These are phyloP conservation scores for Cryptosporidium felis DNA, from an alignment of 169 alveolate genomes.

Conservation along the genomic window DNA sequence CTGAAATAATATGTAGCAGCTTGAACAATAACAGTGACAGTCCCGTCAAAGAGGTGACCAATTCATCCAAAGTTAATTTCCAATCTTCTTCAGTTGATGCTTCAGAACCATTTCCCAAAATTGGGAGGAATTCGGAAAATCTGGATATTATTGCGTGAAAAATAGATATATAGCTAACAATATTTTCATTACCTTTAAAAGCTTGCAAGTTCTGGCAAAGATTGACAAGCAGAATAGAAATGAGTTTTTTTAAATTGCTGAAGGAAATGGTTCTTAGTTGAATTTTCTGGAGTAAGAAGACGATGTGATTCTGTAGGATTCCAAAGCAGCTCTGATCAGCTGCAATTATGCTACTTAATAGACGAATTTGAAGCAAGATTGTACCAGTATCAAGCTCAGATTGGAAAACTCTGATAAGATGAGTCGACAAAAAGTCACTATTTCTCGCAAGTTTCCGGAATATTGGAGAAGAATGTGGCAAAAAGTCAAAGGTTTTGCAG, in stretches of 20 bases:
- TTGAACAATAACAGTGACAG: neutral
- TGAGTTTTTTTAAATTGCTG: neutral
- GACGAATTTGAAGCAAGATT: neutral
- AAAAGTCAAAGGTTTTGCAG: neutral
- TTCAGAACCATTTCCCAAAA: too few species aligned
- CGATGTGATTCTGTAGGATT: neutral
- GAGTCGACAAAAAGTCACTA: neutral
- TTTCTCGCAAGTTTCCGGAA: conserved; percentile 7
- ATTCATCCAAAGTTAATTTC: too few species aligned
- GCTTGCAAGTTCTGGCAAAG: too few species aligned
- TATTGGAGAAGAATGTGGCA: conserved; percentile 5
- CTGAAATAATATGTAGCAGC: neutral
- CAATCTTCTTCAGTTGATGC: too few species aligned
- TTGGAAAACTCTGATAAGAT: neutral
- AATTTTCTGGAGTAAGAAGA: neutral
- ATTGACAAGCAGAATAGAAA: neutral
- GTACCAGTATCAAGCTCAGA: neutral
- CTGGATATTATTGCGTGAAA: neutral
- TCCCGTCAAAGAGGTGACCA: conserved; percentile 16
- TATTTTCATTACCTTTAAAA: too few species aligned
- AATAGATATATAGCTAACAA: too few species aligned
- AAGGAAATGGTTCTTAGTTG: neutral
- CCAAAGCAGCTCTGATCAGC: neutral
- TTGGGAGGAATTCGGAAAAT: neutral
- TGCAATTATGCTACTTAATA: neutral